Evolutionary conservation across 2,329 filamentous ascomycete genomes (phyloP).

Genomic region (Hypomyces perniciosus): DNA sequence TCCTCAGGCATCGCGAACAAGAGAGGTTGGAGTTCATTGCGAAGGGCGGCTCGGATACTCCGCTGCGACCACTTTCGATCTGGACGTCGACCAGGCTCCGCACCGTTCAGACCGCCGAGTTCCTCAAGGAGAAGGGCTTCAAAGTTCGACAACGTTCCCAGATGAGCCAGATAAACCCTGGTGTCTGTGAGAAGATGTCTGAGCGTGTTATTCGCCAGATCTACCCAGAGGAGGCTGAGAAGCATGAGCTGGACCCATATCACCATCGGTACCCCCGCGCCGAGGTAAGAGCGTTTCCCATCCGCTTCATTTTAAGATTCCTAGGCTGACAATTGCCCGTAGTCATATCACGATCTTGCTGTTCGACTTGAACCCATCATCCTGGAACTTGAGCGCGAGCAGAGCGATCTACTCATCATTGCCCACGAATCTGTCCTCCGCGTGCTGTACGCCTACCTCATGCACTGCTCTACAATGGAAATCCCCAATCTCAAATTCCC

Average conservation of each 20-base stretch:
- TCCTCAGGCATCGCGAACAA: constrained; percentile 76
- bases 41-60: constrained; percentile 59
- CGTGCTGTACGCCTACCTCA: constrained; percentile 93
- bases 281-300: constrained; percentile 52
- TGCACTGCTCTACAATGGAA: constrained; percentile 94
- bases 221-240: constrained; percentile 85
- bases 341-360: constrained; percentile 98
- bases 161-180: constrained; percentile 95
- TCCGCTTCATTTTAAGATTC: constrained; percentile 10
- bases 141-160: constrained; percentile 88
- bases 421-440: constrained; percentile 97
- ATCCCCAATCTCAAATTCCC: constrained; percentile 93
- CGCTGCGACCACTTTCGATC: constrained; percentile 74
- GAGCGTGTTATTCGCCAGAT: constrained; percentile 73
- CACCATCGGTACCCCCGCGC: constrained; percentile 94
- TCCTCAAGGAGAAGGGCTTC: constrained; percentile 72
- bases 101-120: constrained; percentile 83
- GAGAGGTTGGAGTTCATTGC: constrained; percentile 67
- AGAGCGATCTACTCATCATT: constrained; percentile 96
- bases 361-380: constrained; percentile 97
- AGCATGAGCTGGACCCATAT: constrained; percentile 92
- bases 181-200: constrained; percentile 89
- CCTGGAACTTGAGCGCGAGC: constrained; percentile 90
- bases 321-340: constrained; percentile 9
- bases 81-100: constrained; percentile 93